Conservation (phyloP, 2,329 filamentous ascomycete genomes). For the Talaromyces sp. region DNA sequence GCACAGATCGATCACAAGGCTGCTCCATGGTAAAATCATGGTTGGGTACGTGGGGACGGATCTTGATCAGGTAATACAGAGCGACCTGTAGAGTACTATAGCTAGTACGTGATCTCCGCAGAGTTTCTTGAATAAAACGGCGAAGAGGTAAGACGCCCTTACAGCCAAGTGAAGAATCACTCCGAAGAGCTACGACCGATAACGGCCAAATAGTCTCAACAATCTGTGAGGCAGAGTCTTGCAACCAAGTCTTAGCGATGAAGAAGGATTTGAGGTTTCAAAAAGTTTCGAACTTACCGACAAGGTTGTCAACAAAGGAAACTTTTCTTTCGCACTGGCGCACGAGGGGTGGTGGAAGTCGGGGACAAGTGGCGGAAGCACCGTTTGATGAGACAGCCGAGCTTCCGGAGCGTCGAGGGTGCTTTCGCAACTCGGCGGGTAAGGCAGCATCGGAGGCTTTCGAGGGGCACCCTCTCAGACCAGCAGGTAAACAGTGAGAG, state of each 20-base stretch:
- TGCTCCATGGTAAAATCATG: conserved; percentile 85
- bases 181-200: conserved; percentile 71
- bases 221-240: conserved; percentile 96
- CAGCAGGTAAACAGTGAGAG: conserved; percentile 19
- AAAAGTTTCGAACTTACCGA: conserved; percentile 63
- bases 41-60: conserved; percentile 81
- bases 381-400: conserved; percentile 47
- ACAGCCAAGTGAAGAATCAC: conserved; percentile 57
- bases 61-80: conserved; percentile 89
- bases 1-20: conserved; percentile 62
- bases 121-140: conserved; percentile 95
- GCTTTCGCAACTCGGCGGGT: conserved; percentile 36
- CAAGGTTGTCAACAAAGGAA: conserved; percentile 92
- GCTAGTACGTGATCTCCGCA: conserved; percentile 89
- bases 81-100: conserved; percentile 97
- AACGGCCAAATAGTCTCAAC: conserved; percentile 96
- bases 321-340: conserved; percentile 88
- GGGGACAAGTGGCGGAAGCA: conserved; percentile 45
- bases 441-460: conserved; percentile 29
- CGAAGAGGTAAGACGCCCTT: conserved; percentile 82
- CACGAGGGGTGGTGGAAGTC: conserved; percentile 67
- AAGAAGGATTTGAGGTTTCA: conserved; percentile 23
- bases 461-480: conserved; percentile 20
- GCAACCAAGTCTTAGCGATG: conserved; percentile 19
- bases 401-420: conserved; percentile 49